These are phyloP conservation scores for Sugiyamaella floridensis DNA, from an alignment of 805 yeast species.

Conservation along the genomic window DNA sequence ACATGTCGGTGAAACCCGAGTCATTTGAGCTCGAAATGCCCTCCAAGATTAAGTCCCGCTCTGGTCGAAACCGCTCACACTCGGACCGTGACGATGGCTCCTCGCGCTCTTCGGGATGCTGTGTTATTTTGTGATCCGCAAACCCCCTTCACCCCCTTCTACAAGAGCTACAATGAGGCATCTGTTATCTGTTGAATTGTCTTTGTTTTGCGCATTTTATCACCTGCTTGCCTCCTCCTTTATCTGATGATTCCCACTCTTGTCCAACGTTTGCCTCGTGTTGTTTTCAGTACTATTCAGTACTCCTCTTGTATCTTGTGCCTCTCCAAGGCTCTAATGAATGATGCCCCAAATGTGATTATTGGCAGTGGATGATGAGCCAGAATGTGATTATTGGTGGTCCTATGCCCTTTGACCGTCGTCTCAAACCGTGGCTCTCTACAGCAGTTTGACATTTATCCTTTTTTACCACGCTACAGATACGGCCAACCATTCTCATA, in stretches of 20 bases:
- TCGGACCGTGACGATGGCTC: not conserved
- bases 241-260: not conserved
- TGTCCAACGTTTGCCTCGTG: not conserved
- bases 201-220: too few species aligned
- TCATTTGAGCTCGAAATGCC: conserved; percentile 20
- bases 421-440: too few species aligned
- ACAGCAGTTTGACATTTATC: too few species aligned
- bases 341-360: not conserved
- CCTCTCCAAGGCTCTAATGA: not conserved
- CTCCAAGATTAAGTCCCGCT: conserved; percentile 8
- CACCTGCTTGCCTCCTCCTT: too few species aligned
- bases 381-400: too few species aligned
- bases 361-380: too few species aligned
- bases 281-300: not conserved
- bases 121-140: conserved; percentile 9
- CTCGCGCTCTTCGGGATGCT: conserved; percentile 9
- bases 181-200: too few species aligned
- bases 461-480: too few species aligned
- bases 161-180: not conserved
- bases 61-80: not conserved
- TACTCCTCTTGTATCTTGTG: not conserved
- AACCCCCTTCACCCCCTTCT: too few species aligned
- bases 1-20: conserved; percentile 28
- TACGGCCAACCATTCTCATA: too few species aligned
- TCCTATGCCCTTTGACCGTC: too few species aligned